Base-by-base conservation (phyloP, 805 yeast genomes). In the Wickerhamomyces canadensis region DNA sequence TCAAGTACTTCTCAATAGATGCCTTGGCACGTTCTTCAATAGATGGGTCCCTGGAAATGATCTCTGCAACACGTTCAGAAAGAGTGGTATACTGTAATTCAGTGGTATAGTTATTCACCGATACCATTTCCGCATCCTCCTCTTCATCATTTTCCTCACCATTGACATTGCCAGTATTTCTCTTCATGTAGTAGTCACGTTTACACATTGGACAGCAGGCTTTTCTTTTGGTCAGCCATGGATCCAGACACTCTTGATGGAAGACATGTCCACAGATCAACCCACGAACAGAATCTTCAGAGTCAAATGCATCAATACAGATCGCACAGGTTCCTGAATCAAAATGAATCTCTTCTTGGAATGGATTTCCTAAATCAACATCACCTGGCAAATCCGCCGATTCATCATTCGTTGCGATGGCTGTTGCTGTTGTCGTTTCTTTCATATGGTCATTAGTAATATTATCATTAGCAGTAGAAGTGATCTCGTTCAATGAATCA, bases 181-280 rank as follows among this genome's bases (percentile, higher is more conserved):
- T 44, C 40, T 54, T 53, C 42, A 58, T 12, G 49, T 68, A 75
- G 54, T 78, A 80, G 54, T 79, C 87, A 23, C 80, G 62, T 51
- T 84, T 83, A 60, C 95, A 85, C 67, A 80, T 76, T 8, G 95
- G 95, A 55, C 95, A 85, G 49, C 85, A 80, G 1, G 88, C 89
- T 33, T 82, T 70, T 47, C 91, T 65, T 44, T 74, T 73, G 3
- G 76, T 78, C 33, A 85, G 63, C 95, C 95, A 85, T 2, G 89
- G 89, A 45, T 81, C 87, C 36, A 86, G 70, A 59, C 95, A 85
- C 14, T 72, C 80, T 17, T 79, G 68, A 52, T 85, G 95, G 69
- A 79, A 85, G 3, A 81, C 87, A 58, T 85, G 95, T 4, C 88
- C 87, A 61, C 95, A 85, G 10, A 83, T 65, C 31, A 86, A 66